Evolutionary conservation across 352 stramenopile genomes (phyloP), one percentile per base, ranked within the genome.

Genomic region (Peronospora farinosa): DNA sequence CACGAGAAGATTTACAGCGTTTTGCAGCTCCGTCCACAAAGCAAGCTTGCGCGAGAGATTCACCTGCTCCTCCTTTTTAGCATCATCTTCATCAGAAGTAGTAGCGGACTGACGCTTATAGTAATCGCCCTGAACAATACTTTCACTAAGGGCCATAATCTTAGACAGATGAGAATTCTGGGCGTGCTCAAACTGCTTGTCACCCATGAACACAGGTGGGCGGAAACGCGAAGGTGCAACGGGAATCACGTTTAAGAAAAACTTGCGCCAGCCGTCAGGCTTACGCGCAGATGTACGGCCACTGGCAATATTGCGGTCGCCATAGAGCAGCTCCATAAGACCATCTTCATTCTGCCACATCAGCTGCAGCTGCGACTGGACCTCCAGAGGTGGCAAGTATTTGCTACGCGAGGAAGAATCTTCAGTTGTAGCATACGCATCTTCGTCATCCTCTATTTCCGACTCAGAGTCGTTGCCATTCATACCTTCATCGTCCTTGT

Each of bases 21-120:
- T 97, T 75, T 99, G 96, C 40, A 99, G 73, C 43, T 98, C 90
- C 13, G 98, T 97, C 96, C 96, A 99, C 36, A 90, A 75, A 30
- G 87, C 83, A 38, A 99, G 82, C 28, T 97, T 97, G 33, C 79
- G 72, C 33, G 89, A 85, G 16, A 97, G 69, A 44, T 94, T 92
- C 41, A 96, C 63, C 42, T 78, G 54, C 37, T 69, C 40, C 25
- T 86, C 66, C 33, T 76, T 66, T 21, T 78, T 64, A 3, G 63
- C 60, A 16, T 77, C 67, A 7, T 85, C 74, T 28, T 74, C 71
- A 16, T 87, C 78, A 13, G 87, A 78, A 32, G 71, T 73, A 15
- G 47, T 74, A 12, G 51, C 43, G 33, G 63, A 33, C 48, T 82
- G 62, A 27, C 65, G 75, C 40, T 78, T 72, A 54, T 83, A 84